phyloP scores from a whole-genome alignment of 352 stramenopile genomes.

The Pythium coloratum region DNA sequence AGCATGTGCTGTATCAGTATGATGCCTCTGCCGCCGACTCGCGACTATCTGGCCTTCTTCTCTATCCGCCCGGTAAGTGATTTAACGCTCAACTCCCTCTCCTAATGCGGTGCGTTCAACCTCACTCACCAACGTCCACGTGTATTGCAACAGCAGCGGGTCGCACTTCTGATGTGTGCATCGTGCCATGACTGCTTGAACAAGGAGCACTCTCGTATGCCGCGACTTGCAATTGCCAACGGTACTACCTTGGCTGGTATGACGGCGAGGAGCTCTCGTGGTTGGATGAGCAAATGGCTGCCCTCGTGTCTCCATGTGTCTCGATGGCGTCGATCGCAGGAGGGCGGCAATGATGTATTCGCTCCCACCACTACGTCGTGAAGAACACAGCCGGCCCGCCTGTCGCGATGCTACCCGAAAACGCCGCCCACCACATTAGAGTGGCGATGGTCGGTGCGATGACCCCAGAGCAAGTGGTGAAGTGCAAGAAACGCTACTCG shows the following conservation, averaged over 20 bases:
- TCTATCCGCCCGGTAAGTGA: too few relatives aligned
- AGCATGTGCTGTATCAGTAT: too few relatives aligned
- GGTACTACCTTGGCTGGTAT: conserved; percentile 10
- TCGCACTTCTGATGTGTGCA: too few relatives aligned
- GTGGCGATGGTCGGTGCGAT: conserved; percentile 16
- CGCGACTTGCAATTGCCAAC: conserved; percentile 13
- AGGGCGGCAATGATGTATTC: conserved; percentile 7
- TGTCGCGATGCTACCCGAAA: conserved; percentile 10
- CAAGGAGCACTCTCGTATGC: too few relatives aligned
- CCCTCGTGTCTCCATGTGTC: conserved; percentile 12
- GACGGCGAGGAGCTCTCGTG: background rate
- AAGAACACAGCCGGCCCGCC: conserved; percentile 23
- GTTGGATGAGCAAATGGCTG: too few relatives aligned
- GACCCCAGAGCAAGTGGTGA: conserved; percentile 9
- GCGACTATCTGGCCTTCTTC: too few relatives aligned
- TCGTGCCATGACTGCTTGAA: too few relatives aligned
- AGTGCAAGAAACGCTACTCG: conserved; percentile 4
- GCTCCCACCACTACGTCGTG: conserved; percentile 26
- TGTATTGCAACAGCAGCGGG: too few relatives aligned
- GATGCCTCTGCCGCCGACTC: too few relatives aligned
- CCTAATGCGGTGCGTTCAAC: too few relatives aligned
- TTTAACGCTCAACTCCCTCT: too few relatives aligned
- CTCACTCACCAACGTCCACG: too few relatives aligned
- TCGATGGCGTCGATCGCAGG: conserved; percentile 20
- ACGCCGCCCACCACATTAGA: background rate